Conservation (phyloP, 1,284 basidiomycete genomes). For the Ganoderma leucocontextum region DNA sequence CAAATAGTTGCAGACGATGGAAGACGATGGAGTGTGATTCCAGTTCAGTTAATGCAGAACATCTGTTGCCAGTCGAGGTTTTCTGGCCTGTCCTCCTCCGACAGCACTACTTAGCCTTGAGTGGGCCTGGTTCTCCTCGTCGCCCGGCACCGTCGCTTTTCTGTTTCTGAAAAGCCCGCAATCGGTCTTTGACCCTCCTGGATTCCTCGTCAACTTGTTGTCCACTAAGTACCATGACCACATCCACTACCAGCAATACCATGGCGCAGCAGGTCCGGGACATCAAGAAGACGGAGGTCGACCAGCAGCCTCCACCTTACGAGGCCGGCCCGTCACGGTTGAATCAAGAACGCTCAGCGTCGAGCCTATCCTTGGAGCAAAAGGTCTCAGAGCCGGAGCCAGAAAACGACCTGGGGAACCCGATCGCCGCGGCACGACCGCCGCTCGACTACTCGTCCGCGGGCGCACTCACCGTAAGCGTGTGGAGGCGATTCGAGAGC, state of each 20-base stretch:
- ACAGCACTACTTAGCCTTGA: background rate
- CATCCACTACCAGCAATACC: background rate
- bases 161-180: constrained; percentile 17
- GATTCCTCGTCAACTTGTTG: background rate
- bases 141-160: background rate
- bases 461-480: constrained; percentile 57
- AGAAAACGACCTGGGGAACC: background rate
- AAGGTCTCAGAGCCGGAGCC: background rate
- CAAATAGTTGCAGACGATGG: background rate
- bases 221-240: background rate
- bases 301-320: constrained; percentile 13
- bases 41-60: background rate
- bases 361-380: background rate
- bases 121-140: background rate
- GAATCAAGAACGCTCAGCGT: background rate
- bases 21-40: background rate
- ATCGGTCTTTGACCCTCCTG: constrained; percentile 9
- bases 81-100: background rate
- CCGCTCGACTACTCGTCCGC: constrained; percentile 71
- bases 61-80: background rate
- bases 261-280: constrained; percentile 22
- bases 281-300: constrained; percentile 10
- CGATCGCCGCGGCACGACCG: constrained; percentile 42
- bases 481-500: constrained; percentile 68
- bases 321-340: background rate